Base-by-base conservation (phyloP, 306 rosid genomes). In the Fragaria ananassa region DNA sequence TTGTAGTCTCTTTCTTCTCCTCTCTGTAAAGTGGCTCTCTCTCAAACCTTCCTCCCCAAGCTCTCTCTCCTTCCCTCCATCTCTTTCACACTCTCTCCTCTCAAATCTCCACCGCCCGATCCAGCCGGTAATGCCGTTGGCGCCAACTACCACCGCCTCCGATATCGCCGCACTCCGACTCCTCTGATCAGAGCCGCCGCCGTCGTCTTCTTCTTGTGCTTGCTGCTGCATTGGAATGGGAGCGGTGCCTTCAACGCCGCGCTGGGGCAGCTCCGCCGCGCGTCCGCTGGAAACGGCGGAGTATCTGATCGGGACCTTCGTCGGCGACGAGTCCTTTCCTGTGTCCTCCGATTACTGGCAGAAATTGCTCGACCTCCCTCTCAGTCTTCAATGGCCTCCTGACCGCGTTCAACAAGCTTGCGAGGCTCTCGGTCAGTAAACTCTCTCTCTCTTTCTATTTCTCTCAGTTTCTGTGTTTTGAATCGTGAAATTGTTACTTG, bases 291-390 rank as follows among this genome's bases (percentile, higher is more conserved):
- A 92, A 37, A 83, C 99, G 60, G 92, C 91, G 80, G 99, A 91
- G 84, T 92, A 92, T 84, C 91, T 96, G 44, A 86, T 96, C 83
- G 92, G 89, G n/a, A 86, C 94, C 60, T 91, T 96, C 62, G 90
- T 96, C 76, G 96, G 93, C 19, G 90, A 78, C 75, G 77, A 89
- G 85, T 85, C 99, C 19, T 92, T 89, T 75, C 98, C 99, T 12
- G 64, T 91, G 31, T 86, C 98, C 62, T 96, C 99, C 2, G 99
- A 92, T 83, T 92, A 88, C 87, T 96, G 99, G 99, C 87, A 86
- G 84, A 91, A 92, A 81, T 82, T 96, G 82, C 88, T 92, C 31
- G 93, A 96, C 83, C 90, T 89, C 75, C 96, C 98, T 75, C 88
- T 89, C 83, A 81, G 86, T 77, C 87, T 91, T 56, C 90, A 85